These are phyloP conservation scores for Scedosporium dehoogii DNA, from an alignment of 2,329 filamentous ascomycete species.

Conservation along the genomic window DNA sequence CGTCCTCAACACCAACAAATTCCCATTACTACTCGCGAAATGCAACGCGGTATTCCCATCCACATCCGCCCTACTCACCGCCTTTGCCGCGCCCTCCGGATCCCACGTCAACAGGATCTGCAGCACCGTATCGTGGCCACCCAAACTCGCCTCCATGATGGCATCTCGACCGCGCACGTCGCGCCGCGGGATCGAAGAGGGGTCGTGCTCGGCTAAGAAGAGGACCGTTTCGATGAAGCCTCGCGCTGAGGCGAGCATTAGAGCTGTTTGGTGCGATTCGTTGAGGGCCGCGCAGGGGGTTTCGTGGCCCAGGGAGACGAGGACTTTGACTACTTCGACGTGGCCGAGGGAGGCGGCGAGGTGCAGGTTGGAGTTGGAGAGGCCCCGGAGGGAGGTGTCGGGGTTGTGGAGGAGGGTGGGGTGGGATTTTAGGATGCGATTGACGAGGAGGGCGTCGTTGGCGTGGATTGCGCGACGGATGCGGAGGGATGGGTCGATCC, in stretches of 20 bases:
- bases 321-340: conserved; percentile 55
- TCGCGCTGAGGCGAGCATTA: conserved; percentile 64
- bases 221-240: conserved; percentile 68
- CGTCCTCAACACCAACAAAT: conserved; percentile 66
- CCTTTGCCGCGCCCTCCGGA: conserved; percentile 40
- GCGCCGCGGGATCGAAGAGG: conserved; percentile 50
- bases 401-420: conserved; percentile 67
- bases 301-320: conserved; percentile 70
- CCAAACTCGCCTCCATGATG: conserved; percentile 53
- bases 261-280: conserved; percentile 67
- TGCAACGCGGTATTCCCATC: conserved; percentile 82
- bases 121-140: conserved; percentile 54
- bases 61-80: conserved; percentile 50
- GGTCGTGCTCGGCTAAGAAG: conserved; percentile 55
- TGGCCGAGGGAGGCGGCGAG: conserved; percentile 67
- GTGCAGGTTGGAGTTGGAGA: conserved; percentile 78
- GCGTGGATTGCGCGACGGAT: conserved; percentile 73
- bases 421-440: conserved; percentile 66
- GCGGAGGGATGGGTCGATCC: conserved; percentile 69
- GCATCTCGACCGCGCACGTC: conserved; percentile 64
- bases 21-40: conserved; percentile 74
- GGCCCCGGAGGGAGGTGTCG: conserved; percentile 54
- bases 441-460: conserved; percentile 61
- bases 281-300: conserved; percentile 64
- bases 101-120: conserved; percentile 54